Conservation (phyloP, 2,329 filamentous ascomycete species). For the Leptographium wingfieldii region DNA sequence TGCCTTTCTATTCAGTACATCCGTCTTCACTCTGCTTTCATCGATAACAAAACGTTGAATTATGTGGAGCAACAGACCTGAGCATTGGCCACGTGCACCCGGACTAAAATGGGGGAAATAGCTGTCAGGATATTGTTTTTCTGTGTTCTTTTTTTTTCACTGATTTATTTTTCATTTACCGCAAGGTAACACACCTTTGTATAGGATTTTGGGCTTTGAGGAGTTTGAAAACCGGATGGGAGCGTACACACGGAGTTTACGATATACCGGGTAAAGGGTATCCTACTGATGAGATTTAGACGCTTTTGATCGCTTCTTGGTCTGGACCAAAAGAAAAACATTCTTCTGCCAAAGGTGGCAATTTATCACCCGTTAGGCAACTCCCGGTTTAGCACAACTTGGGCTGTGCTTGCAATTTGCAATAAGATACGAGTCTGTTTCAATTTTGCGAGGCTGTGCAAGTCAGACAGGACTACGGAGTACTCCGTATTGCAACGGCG, state of each 20-base stretch:
- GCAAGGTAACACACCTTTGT: not conserved
- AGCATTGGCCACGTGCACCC: not conserved
- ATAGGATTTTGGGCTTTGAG: not conserved
- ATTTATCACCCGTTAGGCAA: not conserved
- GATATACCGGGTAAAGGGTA: not conserved
- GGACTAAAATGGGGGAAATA: not conserved
- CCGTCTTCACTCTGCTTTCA: not conserved
- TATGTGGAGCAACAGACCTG: not conserved
- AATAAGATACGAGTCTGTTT: not conserved
- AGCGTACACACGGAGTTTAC: slow-evolving; percentile 4
- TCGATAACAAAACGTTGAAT: not conserved
- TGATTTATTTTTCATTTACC: not conserved
- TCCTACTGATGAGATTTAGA: not conserved
- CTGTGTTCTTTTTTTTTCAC: not conserved
- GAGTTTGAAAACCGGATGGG: not conserved
- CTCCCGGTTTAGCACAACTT: not conserved
- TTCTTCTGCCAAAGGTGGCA: not conserved
- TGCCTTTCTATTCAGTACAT: not conserved
- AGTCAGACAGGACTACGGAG: not conserved
- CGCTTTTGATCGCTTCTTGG: not conserved
- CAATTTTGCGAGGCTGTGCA: not conserved
- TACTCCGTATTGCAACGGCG: not conserved
- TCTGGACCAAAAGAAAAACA: not conserved
- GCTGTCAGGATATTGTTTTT: not conserved
- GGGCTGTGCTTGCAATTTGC: not conserved